Evolutionary conservation across 306 rosid species (phyloP), one percentile per base, ranked within the genome.

Genomic region (Prunus campanulata): DNA sequence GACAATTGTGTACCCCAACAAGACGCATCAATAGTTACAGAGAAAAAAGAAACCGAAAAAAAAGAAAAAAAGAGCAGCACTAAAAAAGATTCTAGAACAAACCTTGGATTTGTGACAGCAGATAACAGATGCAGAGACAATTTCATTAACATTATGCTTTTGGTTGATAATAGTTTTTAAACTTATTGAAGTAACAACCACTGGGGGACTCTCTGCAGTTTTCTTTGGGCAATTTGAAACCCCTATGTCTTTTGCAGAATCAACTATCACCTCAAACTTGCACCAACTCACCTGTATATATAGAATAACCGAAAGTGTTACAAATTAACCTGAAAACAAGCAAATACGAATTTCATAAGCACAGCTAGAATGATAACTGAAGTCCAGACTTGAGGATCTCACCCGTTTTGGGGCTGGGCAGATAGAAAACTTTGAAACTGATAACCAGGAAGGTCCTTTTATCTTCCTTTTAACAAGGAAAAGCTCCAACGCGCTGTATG

Each of bases 401-500:
- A 92, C 98, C 96, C 90, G 85, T 80, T 84, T 90, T 68, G 93
- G 81, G 86, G 87, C 81, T 75, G 86, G 73, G 65, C 87, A 50
- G 61, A 75, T 29, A 71, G 83, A 81, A 86, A 89, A 90, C 57
- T 88, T 86, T 42, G 96, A 85, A 82, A 92, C 46, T 60, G 85
- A 85, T 62, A 95, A 77, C 99, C 99, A 95, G 42, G 92, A 87
- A 68, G 99, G 99, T 60, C 99, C 99, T 86, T 85, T 89, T 72
- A 90, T 95, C 85, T 90, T 89, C 78, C 99, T 86, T 84, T 95
- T 92, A 79, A 95, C 70, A 83, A 95, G 91, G 72, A 92, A 86
- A 80, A 81, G 96, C 86, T 95, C 99, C 80, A 92, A 83, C 2
- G 97, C 97, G 57, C 99, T 95, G 98, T 83, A 92, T 47, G 65